Evolutionary conservation across 2,329 filamentous ascomycete species (phyloP), one percentile per base, ranked within the genome.

Genomic region (Pezicula carpinea): DNA sequence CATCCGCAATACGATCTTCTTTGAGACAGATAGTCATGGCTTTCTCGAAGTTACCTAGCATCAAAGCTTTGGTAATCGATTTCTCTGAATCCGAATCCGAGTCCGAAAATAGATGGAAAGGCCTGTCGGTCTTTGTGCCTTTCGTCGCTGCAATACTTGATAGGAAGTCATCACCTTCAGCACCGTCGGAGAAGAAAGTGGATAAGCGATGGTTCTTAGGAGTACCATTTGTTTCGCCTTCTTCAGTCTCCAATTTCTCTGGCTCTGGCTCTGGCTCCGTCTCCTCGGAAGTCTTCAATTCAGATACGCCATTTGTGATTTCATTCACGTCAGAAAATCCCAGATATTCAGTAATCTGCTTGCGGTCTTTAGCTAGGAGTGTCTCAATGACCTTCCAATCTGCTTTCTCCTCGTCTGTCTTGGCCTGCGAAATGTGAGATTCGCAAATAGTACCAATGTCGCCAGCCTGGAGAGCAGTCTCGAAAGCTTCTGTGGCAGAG

Each of bases 381-480:
- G 90, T 93, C 66, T 93, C 84, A 65, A 99, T 89, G 32, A 97
- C 89, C 55, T 87, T 86, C 93, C 93, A 99, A 66, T 97, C 92
- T 4, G 88, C 87, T 73, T 90, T 96, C 65, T 97, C 93, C 55
- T 95, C 89, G 1, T 96, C 91, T 0, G 82, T 88, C 61, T 82
- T 83, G 15, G 91, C 85, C 51, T 82, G 73, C 21, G 83, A 73
- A 52, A 90, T 83, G 62, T 92, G 87, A 18, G 83, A 77, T 61
- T 91, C 83, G 63, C 91, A 96, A 51, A 99, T 87, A 35, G 75
- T 75, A 4, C 77, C 76, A 15, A 99, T 71, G 62, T 97, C 82
- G 19, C 90, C 91, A 47, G 81, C 78, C 60, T 84, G 79, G 48
- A 99, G 71, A 8, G 89, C 83, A 56, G 83, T 80, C 65, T 99